phyloP scores from a whole-genome alignment of 2,329 filamentous ascomycete species.

The Hymenoscyphus salicellus region DNA sequence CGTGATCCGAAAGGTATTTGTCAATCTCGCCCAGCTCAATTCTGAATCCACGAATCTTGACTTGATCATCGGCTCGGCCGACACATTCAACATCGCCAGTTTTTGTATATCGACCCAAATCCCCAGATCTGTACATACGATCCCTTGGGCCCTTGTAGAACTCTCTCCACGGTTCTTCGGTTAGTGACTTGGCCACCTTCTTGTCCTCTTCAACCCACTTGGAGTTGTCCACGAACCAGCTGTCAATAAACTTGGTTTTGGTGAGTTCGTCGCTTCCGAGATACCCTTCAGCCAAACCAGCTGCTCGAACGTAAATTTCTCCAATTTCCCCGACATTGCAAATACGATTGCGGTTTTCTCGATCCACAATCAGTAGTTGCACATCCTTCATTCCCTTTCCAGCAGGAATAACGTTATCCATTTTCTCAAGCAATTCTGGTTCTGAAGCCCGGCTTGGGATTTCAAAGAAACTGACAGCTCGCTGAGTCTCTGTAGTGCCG shows the following conservation, averaged over 20 bases:
- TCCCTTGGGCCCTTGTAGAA: slow-evolving; percentile 81
- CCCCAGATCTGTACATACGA: slow-evolving; percentile 81
- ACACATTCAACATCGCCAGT: slow-evolving; percentile 71
- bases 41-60: slow-evolving; percentile 94
- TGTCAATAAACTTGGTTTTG: slow-evolving; percentile 35
- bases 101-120: slow-evolving; percentile 72
- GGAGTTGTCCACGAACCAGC: slow-evolving; percentile 37
- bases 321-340: slow-evolving; percentile 80
- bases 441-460: slow-evolving; percentile 65
- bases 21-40: slow-evolving; percentile 96
- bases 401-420: slow-evolving; percentile 76
- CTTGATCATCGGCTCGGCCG: slow-evolving; percentile 80
- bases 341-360: slow-evolving; percentile 59
- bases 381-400: slow-evolving; percentile 86
- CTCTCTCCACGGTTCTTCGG: slow-evolving; percentile 70
- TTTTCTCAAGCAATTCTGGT: slow-evolving; percentile 58
- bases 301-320: slow-evolving; percentile 79
- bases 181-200: slow-evolving; percentile 57
- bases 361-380: slow-evolving; percentile 80
- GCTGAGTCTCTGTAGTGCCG: slow-evolving; percentile 80
- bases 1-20: slow-evolving; percentile 70
- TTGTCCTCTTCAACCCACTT: slow-evolving; percentile 43
- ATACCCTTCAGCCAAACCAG: slow-evolving; percentile 80
- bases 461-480: slow-evolving; percentile 79
- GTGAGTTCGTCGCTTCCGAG: slow-evolving; percentile 38